These are phyloP conservation scores for Fusarium domesticum DNA, from an alignment of 2,329 filamentous ascomycete species.

Conservation along the genomic window DNA sequence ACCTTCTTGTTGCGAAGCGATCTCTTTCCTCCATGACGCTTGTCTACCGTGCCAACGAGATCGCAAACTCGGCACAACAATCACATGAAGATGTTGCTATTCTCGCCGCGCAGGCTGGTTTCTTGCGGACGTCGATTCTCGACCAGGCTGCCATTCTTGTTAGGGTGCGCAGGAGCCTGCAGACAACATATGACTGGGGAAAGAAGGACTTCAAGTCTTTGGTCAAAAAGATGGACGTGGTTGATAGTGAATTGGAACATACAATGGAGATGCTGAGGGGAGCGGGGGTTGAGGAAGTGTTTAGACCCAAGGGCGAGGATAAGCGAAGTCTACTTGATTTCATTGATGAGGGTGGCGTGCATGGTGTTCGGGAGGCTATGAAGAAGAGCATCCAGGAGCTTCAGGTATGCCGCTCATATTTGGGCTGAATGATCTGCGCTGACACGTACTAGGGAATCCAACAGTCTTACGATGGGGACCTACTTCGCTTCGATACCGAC, in stretches of 20 bases:
- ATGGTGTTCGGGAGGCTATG: constrained; percentile 61
- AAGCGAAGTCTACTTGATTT: constrained; percentile 70
- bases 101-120: constrained; percentile 66
- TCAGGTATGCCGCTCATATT: constrained; percentile 47
- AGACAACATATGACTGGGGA: constrained; percentile 54
- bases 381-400: constrained; percentile 69
- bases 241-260: constrained; percentile 60
- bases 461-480: constrained; percentile 71
- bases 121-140: constrained; percentile 60
- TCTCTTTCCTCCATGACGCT: constrained; percentile 80
- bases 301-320: constrained; percentile 57
- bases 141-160: constrained; percentile 54
- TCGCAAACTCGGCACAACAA: constrained; percentile 71
- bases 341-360: constrained; percentile 69
- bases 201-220: constrained; percentile 60
- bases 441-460: constrained; percentile 52
- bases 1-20: constrained; percentile 83
- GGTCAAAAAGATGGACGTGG: constrained; percentile 62
- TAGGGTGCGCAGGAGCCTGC: constrained; percentile 50
- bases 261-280: constrained; percentile 64
- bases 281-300: constrained; percentile 61
- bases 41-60: constrained; percentile 82
- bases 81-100: constrained; percentile 77
- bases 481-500: constrained; percentile 72
- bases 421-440: constrained; percentile 1